Conservation (phyloP, 768 basidiomycete genomes). For the Leccinum variicolor region DNA sequence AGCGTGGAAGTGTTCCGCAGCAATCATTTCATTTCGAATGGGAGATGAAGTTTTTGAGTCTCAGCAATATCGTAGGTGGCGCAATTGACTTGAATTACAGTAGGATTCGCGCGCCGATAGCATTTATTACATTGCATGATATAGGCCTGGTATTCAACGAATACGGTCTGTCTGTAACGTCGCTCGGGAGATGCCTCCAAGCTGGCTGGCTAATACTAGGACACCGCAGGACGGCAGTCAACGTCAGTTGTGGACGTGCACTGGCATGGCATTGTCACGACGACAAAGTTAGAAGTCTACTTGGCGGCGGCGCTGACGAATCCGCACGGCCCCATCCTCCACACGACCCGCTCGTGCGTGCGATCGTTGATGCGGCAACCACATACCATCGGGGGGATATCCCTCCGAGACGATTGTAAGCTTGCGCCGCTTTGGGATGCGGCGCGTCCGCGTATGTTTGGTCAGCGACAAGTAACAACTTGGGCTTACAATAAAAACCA, state of each 20-base stretch:
- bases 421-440: neutral
- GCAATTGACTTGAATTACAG: too few relatives aligned
- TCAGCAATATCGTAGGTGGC: neutral
- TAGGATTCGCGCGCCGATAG: neutral
- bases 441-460: neutral
- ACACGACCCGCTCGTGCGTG: neutral
- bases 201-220: neutral
- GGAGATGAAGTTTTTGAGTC: neutral
- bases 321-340: neutral
- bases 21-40: neutral
- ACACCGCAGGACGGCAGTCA: neutral
- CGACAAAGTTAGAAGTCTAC: neutral
- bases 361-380: neutral
- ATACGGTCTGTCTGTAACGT: neutral
- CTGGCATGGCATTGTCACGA: neutral
- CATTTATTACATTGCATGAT: neutral
- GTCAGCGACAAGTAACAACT: neutral
- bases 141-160: neutral
- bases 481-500: neutral
- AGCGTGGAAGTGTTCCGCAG: slow-evolving; percentile 14
- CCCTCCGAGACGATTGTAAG: neutral
- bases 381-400: neutral
- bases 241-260: neutral
- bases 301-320: neutral
- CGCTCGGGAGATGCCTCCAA: neutral